phyloP scores from a whole-genome alignment of 768 basidiomycete genomes.

The Coprinellus aureogranulatus region DNA sequence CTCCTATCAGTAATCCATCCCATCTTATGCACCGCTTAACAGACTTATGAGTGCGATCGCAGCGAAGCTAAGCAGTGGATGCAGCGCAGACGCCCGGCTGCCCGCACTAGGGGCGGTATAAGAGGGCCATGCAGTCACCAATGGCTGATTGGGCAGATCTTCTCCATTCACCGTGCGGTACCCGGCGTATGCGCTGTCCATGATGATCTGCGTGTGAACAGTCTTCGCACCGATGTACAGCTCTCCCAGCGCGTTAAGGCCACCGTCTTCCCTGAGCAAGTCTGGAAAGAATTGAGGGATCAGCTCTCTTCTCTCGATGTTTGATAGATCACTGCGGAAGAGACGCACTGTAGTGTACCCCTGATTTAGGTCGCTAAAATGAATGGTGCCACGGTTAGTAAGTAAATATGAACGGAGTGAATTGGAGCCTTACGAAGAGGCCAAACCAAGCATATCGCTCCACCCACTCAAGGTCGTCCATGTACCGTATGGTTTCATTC shows the following conservation, averaged over 20 bases:
- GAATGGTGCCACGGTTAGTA: too few species aligned
- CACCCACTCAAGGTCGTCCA: slow-evolving; percentile 55
- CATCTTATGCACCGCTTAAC: background rate
- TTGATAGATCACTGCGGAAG: background rate
- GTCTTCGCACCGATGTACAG: slow-evolving; percentile 47
- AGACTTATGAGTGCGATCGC: background rate
- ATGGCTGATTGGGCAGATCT: slow-evolving; percentile 33
- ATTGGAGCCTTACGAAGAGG: slow-evolving; percentile 33
- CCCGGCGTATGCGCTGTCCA: slow-evolving; percentile 23
- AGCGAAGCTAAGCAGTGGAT: background rate
- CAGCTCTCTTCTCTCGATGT: too few species aligned
- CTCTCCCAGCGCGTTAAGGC: slow-evolving; percentile 44
- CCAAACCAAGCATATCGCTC: slow-evolving; percentile 71
- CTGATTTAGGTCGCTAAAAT: slow-evolving; percentile 40
- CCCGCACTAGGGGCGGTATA: slow-evolving; percentile 16
- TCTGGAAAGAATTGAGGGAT: slow-evolving; percentile 27
- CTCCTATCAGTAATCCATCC: too few species aligned
- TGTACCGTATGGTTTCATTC: slow-evolving; percentile 53
- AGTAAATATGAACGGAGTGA: background rate
- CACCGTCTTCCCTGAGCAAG: slow-evolving; percentile 42
- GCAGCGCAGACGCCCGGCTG: slow-evolving; percentile 13
- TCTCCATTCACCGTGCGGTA: slow-evolving; percentile 35
- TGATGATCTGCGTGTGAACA: slow-evolving; percentile 36
- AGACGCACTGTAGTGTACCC: slow-evolving; percentile 41
- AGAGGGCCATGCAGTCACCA: slow-evolving; percentile 34